Evolutionary conservation across 1,284 basidiomycete genomes (phyloP), one percentile per base, ranked within the genome.

Genomic region (Spongispora temasekensis): DNA sequence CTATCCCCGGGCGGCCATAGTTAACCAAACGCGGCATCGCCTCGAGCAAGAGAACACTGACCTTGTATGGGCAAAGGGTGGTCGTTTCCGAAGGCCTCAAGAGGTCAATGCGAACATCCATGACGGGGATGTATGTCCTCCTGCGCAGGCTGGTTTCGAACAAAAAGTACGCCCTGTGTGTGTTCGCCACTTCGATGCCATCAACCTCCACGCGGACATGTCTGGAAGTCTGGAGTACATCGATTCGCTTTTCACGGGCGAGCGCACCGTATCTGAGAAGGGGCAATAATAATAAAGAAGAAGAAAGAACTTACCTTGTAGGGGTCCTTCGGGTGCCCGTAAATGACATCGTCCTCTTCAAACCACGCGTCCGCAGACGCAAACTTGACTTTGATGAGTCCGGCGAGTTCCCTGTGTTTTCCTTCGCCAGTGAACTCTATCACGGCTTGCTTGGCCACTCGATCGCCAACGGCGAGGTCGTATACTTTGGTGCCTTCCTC

Each of bases 11-110:
- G n/a, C n/a, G n/a, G n/a, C n/a, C n/a, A n/a, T n/a, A n/a, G n/a
- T n/a, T n/a, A n/a, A n/a, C n/a, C n/a, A n/a, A n/a, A n/a, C n/a
- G 25, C 44, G 31, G 12, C 31, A 12, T 12, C 31, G 31, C 6
- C 31, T 32, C 31, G 44, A 48, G 19, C 5, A 9, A 17, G 25
- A 27, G 10, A 3, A 17, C 15, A 56, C 62, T 23, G 53, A 85
- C 87, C 81, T 89, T 89, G 78, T 88, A 89, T 1, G 87, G 87
- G 66, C 87, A 89, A 34, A 68, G 68, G 0, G 82, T 82, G 1
- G 71, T 80, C 2, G 77, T 72, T 8, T 79, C 68, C 2, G 87
- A 85, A 3, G 78, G 75, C 27, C 68, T 72, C 61, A 89, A 76
- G 4, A 86, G 70, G 48, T 84, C 83, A 58, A 86, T 64, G 34